phyloP scores from a whole-genome alignment of 2,329 filamentous ascomycete species.

The Gaeumannomyces sp. region DNA sequence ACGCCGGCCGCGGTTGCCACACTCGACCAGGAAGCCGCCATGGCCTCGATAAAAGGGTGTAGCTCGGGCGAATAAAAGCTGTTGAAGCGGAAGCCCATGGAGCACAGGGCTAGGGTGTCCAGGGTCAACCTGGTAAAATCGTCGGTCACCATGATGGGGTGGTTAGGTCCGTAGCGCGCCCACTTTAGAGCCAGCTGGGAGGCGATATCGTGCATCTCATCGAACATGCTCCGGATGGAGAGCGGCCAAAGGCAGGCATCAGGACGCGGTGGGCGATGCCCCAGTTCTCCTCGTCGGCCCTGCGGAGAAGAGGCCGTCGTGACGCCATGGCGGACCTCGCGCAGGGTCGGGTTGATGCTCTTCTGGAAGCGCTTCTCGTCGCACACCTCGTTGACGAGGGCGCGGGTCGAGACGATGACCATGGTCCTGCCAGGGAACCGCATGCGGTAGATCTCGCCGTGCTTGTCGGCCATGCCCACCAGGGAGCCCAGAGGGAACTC shows the following conservation, averaged over 20 bases:
- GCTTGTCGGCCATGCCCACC: conserved; percentile 1
- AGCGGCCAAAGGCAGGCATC: conserved; percentile 63
- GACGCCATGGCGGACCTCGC: conserved; percentile 53
- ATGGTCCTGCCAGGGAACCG: conserved; percentile 14
- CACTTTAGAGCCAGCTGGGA: conserved; percentile 62
- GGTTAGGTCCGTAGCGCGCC: conserved; percentile 53
- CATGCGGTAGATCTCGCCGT: conserved; percentile 15
- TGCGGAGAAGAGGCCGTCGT: conserved; percentile 62
- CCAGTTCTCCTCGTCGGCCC: conserved; percentile 53
- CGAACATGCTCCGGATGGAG: conserved; percentile 62
- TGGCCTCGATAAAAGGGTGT: conserved; percentile 64
- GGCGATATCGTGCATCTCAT: conserved; percentile 63
- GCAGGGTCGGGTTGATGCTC: conserved; percentile 26
- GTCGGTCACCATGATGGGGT: conserved; percentile 52
- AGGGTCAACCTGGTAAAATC: conserved; percentile 59
- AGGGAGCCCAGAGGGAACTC: conserved; percentile 6
- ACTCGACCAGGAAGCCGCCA: conserved; percentile 30
- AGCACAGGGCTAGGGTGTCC: conserved; percentile 55
- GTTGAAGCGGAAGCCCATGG: conserved; percentile 56
- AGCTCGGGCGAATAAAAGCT: conserved; percentile 50
- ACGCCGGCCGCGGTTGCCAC: conserved; percentile 26
- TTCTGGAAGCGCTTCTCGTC: conserved; percentile 61
- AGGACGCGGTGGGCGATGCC: conserved; percentile 59
- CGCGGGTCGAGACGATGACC: conserved; percentile 12
- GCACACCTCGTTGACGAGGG: conserved; percentile 54